These are phyloP conservation scores for Xerocomus nothofagi DNA, from an alignment of 1,284 basidiomycete species.

Conservation along the genomic window DNA sequence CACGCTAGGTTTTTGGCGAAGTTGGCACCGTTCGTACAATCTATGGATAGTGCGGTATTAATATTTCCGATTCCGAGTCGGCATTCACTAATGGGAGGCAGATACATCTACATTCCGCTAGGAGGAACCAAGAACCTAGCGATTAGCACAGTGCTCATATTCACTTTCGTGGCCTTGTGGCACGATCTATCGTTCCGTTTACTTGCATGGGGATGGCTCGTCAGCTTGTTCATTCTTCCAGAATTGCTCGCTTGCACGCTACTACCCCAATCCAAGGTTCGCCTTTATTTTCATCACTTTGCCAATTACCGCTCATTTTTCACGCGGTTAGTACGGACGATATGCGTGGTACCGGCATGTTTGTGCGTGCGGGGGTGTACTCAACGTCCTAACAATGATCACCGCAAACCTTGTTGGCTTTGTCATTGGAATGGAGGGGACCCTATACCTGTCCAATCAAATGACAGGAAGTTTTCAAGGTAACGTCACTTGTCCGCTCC, in stretches of 20 bases:
- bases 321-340: slow-evolving; percentile 57
- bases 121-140: slow-evolving; percentile 74
- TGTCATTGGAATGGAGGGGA: slow-evolving; percentile 87
- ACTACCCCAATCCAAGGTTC: slow-evolving; percentile 65
- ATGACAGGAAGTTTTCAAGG: slow-evolving; percentile 70
- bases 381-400: slow-evolving; percentile 92
- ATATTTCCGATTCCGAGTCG: slow-evolving; percentile 11
- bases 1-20: slow-evolving; percentile 89
- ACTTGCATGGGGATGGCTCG: slow-evolving; percentile 96
- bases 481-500: slow-evolving; percentile 29
- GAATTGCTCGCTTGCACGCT: slow-evolving; percentile 70
- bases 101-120: slow-evolving; percentile 94
- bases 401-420: slow-evolving; percentile 94
- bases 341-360: slow-evolving; percentile 84
- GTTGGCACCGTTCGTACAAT: slow-evolving; percentile 97
- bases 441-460: slow-evolving; percentile 66
- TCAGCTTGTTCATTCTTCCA: slow-evolving; percentile 88
- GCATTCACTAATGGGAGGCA: slow-evolving; percentile 30
- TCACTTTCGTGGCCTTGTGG: slow-evolving; percentile 99
- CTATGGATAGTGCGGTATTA: slow-evolving; percentile 87
- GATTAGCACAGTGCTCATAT: slow-evolving; percentile 77
- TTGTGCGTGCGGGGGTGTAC: slow-evolving; percentile 80
- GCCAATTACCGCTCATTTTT: slow-evolving; percentile 6
- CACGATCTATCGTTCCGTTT: slow-evolving; percentile 90
- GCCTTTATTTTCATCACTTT: slow-evolving; percentile 24